These are phyloP conservation scores for Lindgomyces ingoldianus DNA, from an alignment of 495 filamentous ascomycete species.

Conservation along the genomic window DNA sequence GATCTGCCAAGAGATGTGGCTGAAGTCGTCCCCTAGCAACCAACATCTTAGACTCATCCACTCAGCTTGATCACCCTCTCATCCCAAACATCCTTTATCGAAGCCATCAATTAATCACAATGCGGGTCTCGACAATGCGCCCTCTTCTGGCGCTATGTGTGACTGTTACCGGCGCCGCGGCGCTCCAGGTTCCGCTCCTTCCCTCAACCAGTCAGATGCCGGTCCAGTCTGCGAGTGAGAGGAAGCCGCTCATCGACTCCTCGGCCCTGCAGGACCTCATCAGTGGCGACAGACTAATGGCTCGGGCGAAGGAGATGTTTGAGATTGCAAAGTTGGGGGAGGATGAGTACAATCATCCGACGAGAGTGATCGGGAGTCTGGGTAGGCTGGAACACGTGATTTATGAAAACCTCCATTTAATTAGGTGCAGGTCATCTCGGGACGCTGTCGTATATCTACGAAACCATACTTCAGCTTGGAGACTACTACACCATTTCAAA, in stretches of 20 bases:
- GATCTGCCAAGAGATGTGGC: not conserved
- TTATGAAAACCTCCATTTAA: not conserved
- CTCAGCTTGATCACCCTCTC: not conserved
- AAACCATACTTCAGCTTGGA: constrained; percentile 50
- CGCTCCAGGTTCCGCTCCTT: constrained; percentile 25
- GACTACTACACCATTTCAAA: constrained; percentile 61
- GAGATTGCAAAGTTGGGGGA: constrained; percentile 56
- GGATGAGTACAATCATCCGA: constrained; percentile 61
- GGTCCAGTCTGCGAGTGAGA: constrained; percentile 1
- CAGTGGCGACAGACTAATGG: constrained; percentile 53
- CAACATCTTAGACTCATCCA: not conserved
- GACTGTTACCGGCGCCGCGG: constrained; percentile 6
- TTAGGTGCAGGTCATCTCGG: constrained; percentile 60
- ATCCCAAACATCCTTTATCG: not conserved
- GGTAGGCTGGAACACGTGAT: constrained; percentile 47
- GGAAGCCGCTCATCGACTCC: constrained; percentile 50
- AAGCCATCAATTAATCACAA: not conserved
- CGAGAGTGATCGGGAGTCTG: constrained; percentile 63
- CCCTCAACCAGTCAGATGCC: not conserved
- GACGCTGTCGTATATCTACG: constrained; percentile 63
- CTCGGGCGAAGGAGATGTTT: constrained; percentile 58
- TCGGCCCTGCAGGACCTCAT: constrained; percentile 57
- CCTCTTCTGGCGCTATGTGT: constrained; percentile 12
- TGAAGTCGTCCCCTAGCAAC: not conserved
- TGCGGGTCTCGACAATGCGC: not conserved